Evolutionary conservation across 1,139 yeast species (phyloP).

Genomic region (Chernovozyma sophiae-reginae): DNA sequence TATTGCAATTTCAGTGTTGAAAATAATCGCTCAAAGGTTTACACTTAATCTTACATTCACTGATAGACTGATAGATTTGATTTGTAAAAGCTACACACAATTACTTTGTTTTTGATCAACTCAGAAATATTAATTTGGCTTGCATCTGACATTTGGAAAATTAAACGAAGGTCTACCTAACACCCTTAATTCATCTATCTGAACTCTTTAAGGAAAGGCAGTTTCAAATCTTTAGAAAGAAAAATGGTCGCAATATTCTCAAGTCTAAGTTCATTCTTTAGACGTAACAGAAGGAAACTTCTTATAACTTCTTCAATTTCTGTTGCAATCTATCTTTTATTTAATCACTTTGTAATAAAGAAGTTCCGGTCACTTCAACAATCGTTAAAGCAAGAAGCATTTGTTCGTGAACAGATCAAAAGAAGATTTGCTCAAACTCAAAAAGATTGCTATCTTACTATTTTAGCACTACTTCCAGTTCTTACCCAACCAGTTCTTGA

Average conservation of each 20-base stretch:
- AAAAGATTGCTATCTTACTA: constrained; percentile 82
- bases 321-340: constrained; percentile 56
- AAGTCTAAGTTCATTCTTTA: constrained; percentile 50
- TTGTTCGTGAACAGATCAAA: constrained; percentile 73
- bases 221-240: too few species aligned
- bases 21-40: too few species aligned
- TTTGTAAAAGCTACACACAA: too few species aligned
- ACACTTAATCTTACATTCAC: too few species aligned
- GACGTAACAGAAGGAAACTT: constrained; percentile 60
- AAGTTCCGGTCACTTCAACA: constrained; percentile 66
- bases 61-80: too few species aligned
- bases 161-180: too few species aligned
- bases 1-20: too few species aligned
- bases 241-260: constrained; percentile 45
- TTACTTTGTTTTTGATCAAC: too few species aligned
- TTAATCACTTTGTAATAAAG: constrained; percentile 54
- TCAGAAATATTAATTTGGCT: too few species aligned
- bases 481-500: constrained; percentile 62
- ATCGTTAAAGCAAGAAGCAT: constrained; percentile 66
- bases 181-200: too few species aligned
- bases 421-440: constrained; percentile 86
- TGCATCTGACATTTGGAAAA: too few species aligned
- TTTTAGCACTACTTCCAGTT: constrained; percentile 79
- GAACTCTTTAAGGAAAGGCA: too few species aligned
- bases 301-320: constrained; percentile 53